These are phyloP conservation scores for Achaetomium macrosporum DNA, from an alignment of 2,329 filamentous ascomycete genomes.

Conservation along the genomic window DNA sequence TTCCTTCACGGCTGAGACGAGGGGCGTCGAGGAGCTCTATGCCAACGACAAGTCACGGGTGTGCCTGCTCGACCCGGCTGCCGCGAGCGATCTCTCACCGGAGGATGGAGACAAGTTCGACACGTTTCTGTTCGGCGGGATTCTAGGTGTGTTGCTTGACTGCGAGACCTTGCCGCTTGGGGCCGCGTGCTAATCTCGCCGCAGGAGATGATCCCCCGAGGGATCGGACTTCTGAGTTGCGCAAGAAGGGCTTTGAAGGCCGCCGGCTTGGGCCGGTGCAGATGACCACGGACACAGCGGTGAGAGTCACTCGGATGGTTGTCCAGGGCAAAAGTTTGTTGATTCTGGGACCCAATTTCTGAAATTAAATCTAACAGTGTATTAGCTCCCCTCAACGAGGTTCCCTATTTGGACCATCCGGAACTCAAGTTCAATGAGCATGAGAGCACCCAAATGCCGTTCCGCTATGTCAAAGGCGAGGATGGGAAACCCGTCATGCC, in stretches of 20 bases:
- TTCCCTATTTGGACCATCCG: constrained; percentile 80
- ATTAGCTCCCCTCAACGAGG: constrained; percentile 67
- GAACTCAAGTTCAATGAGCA: constrained; percentile 86
- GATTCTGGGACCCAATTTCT: neutral
- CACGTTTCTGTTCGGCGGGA: constrained; percentile 91
- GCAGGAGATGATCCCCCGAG: constrained; percentile 87
- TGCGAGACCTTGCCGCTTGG: neutral
- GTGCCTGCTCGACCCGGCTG: constrained; percentile 84
- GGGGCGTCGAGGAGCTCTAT: constrained; percentile 80
- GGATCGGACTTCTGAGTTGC: constrained; percentile 91
- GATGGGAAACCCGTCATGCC: constrained; percentile 86
- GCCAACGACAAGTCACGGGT: constrained; percentile 65
- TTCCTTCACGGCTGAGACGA: constrained; percentile 65
- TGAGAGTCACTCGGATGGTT: constrained; percentile 85
- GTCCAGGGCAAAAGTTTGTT: constrained; percentile 72
- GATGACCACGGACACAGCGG: constrained; percentile 98
- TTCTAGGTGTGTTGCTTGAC: constrained; percentile 60
- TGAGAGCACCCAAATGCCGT: constrained; percentile 96
- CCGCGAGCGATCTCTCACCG: constrained; percentile 72
- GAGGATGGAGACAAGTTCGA: constrained; percentile 80
- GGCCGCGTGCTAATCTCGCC: constrained; percentile 7
- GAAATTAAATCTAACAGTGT: neutral
- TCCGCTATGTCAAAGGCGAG: constrained; percentile 79
- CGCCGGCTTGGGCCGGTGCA: constrained; percentile 85
- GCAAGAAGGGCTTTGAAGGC: constrained; percentile 86